phyloP scores from a whole-genome alignment of 352 stramenopile genomes.

The Saprolegnia diclina region DNA sequence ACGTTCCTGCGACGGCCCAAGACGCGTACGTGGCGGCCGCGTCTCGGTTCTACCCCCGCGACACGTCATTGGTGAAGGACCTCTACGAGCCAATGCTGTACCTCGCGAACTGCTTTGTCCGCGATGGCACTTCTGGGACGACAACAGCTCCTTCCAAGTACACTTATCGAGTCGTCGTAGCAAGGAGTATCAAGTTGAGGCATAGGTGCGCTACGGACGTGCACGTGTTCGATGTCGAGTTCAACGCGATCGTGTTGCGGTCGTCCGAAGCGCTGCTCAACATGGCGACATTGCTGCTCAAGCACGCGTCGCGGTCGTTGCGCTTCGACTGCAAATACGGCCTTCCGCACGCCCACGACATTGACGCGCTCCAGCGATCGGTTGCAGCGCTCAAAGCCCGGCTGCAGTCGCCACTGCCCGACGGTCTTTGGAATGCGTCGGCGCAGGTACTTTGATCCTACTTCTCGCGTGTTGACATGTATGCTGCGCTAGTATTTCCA shows the following conservation, averaged over 20 bases:
- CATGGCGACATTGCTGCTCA: conserved; percentile 55
- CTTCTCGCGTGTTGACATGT: neutral
- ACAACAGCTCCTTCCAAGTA: neutral
- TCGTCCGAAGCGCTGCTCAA: conserved; percentile 54
- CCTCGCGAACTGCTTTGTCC: conserved; percentile 38
- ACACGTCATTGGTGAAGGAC: conserved; percentile 34
- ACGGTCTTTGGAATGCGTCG: conserved; percentile 64
- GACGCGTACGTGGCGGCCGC: conserved; percentile 42
- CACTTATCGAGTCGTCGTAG: neutral
- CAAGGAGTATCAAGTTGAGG: no score
- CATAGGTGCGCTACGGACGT: conserved; percentile 32
- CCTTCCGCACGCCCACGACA: conserved; percentile 30
- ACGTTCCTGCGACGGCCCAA: conserved; percentile 46
- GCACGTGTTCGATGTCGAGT: conserved; percentile 68
- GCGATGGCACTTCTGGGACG: neutral
- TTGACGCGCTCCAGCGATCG: conserved; percentile 34
- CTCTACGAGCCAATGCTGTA: conserved; percentile 83
- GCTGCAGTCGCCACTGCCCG: conserved; percentile 12
- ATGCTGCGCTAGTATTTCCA: conserved; percentile 58
- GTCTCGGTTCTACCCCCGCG: conserved; percentile 32
- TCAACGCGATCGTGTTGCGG: conserved; percentile 68
- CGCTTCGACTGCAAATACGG: conserved; percentile 4
- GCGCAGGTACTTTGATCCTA: conserved; percentile 31
- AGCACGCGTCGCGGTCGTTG: conserved; percentile 47
- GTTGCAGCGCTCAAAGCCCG: conserved; percentile 30